These are phyloP conservation scores for Suillus variegatus DNA, from an alignment of 768 basidiomycete genomes.

Conservation along the genomic window DNA sequence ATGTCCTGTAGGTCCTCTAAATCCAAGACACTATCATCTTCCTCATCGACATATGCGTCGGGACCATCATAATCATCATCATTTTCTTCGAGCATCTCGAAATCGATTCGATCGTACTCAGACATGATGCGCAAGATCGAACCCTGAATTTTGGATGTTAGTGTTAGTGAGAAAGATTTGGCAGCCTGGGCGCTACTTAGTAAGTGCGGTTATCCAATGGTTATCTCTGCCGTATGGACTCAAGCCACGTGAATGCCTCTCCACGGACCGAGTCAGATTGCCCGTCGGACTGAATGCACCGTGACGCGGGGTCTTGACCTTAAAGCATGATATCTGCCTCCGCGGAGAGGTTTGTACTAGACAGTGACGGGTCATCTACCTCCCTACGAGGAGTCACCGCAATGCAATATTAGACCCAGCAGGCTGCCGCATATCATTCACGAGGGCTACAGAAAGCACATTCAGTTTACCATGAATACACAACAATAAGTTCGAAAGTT, in stretches of 20 bases:
- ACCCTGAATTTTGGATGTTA: neutral
- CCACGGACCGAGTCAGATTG: neutral
- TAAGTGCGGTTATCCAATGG: neutral
- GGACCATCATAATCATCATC: slow-evolving; percentile 36
- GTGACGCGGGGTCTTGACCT: neutral
- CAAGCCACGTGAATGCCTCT: neutral
- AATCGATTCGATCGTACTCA: slow-evolving; percentile 20
- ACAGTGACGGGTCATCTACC: neutral
- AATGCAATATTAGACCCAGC: neutral
- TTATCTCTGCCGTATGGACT: neutral
- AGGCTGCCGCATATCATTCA: neutral
- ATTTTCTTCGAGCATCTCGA: slow-evolving; percentile 26
- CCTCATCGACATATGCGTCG: slow-evolving; percentile 33
- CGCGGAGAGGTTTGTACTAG: neutral
- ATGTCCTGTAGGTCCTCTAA: slow-evolving; percentile 24
- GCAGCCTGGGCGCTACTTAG: no score
- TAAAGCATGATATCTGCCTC: neutral
- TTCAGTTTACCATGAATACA: neutral
- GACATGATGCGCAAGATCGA: slow-evolving; percentile 15
- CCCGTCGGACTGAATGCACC: neutral
- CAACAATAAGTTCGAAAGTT: neutral
- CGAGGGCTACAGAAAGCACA: neutral
- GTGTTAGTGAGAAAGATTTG: slow-evolving; percentile 5
- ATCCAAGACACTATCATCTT: slow-evolving; percentile 32
- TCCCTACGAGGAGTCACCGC: neutral